Evolutionary conservation across 192 early-diverging fungal genomes (phyloP).

Genomic region (Spinellus fusiger): DNA sequence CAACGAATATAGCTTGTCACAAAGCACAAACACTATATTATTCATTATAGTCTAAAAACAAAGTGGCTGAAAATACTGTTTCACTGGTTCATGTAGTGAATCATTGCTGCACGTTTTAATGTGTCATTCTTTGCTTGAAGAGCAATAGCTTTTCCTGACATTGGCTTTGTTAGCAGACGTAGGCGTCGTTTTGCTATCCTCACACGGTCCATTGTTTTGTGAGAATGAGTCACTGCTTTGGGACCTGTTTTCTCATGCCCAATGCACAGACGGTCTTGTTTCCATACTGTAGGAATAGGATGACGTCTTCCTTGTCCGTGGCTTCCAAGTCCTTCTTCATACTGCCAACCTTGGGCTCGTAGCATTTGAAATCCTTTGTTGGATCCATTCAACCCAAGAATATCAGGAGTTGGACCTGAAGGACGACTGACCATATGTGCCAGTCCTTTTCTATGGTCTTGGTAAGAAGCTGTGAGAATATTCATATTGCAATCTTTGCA

Average conservation of each 20-base stretch:
- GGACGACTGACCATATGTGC: neutral
- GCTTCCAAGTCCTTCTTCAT: slow-evolving; percentile 42
- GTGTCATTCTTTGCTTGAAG: neutral
- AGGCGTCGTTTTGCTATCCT: neutral
- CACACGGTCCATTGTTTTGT: neutral
- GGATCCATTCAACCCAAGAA: slow-evolving; percentile 9
- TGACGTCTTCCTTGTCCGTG: slow-evolving; percentile 37
- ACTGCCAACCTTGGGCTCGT: slow-evolving; percentile 43
- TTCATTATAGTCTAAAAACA: neutral
- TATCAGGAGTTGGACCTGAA: neutral
- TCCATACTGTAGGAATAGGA: slow-evolving; percentile 37
- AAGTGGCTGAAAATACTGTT: neutral
- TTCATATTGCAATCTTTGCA: neutral
- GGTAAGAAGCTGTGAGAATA: neutral
- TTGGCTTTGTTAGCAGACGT: neutral
- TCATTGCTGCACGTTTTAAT: neutral
- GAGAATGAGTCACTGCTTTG: slow-evolving; percentile 13
- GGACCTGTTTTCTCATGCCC: slow-evolving; percentile 19
- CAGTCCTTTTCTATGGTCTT: neutral
- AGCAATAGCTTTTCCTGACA: neutral
- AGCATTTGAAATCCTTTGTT: slow-evolving; percentile 45
- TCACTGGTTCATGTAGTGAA: neutral
- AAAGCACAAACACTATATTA: neutral
- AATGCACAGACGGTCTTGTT: slow-evolving; percentile 41
- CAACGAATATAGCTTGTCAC: too few relatives aligned